A percentile compares a stretch with the other conserved stretches of the same genome.
phyloP scores from a whole-genome alignment of 805 yeast species.

The Suhomyces faveliae region DNA sequence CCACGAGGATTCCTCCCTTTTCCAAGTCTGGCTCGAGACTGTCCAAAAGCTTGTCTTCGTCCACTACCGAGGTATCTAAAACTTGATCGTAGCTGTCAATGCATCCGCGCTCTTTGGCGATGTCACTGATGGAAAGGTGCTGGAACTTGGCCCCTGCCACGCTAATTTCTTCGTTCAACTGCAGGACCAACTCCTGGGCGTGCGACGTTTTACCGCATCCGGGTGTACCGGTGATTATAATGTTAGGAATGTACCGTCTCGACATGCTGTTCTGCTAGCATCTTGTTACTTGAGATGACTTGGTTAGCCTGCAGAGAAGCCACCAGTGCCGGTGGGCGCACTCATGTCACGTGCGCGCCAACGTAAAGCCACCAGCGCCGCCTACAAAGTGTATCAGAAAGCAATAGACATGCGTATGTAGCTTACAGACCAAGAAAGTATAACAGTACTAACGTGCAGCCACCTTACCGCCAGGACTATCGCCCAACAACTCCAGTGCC shows the following conservation, averaged over 20 bases:
- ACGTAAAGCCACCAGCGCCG: background rate
- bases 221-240: constrained; percentile 93
- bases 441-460: constrained; percentile 13
- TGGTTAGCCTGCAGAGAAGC: background rate
- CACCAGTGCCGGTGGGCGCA: background rate
- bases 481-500: constrained; percentile 9
- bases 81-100: constrained; percentile 83
- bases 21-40: constrained; percentile 73
- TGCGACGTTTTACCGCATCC: constrained; percentile 87
- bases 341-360: background rate
- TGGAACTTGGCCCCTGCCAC: constrained; percentile 28
- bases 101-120: constrained; percentile 75
- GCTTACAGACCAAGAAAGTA: background rate
- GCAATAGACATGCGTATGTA: background rate
- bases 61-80: constrained; percentile 84
- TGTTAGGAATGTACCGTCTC: constrained; percentile 57
- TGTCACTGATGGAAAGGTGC: constrained; percentile 69
- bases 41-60: constrained; percentile 86
- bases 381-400: background rate
- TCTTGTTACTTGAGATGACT: background rate
- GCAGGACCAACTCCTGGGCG: constrained; percentile 55
- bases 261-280: constrained; percentile 17
- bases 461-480: constrained; percentile 29
- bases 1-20: constrained; percentile 85
- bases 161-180: constrained; percentile 38